Conservation (phyloP, 2,329 filamentous ascomycete species). For the Ophiocordyceps camponoti-leonardi region DNA sequence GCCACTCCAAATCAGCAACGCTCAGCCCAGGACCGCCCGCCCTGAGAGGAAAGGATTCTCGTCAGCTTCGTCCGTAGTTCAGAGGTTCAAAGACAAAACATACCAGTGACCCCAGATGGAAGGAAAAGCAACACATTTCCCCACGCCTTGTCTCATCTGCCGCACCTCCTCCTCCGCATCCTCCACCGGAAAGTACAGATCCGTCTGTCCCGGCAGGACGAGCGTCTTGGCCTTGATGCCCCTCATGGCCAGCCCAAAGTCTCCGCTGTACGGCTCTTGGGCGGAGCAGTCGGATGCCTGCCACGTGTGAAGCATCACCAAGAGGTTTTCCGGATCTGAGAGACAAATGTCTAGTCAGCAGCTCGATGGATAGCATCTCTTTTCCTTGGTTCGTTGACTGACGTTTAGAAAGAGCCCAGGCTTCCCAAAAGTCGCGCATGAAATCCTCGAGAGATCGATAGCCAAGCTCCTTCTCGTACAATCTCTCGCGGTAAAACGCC, state of each 20-base stretch:
- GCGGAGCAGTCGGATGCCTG: slow-evolving; percentile 54
- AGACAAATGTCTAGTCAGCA: too few species aligned
- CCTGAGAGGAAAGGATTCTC: not conserved
- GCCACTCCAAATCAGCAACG: not conserved
- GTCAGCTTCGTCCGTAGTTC: too few species aligned
- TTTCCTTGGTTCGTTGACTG: too few species aligned
- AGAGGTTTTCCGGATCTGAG: slow-evolving; percentile 52
- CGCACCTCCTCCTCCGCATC: slow-evolving; percentile 61
- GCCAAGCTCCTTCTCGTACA: slow-evolving; percentile 45
- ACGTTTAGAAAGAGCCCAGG: not conserved
- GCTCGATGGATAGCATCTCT: not conserved
- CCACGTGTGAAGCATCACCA: slow-evolving; percentile 66
- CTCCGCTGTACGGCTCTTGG: slow-evolving; percentile 49
- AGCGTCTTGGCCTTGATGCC: slow-evolving; percentile 56
- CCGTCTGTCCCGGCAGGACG: slow-evolving; percentile 54
- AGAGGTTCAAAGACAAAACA: too few species aligned
- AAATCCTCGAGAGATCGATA: slow-evolving; percentile 16
- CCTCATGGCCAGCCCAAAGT: slow-evolving; percentile 48
- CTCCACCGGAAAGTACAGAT: slow-evolving; percentile 69
- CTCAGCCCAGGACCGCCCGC: not conserved
- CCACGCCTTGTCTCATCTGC: slow-evolving; percentile 16
- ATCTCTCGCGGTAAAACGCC: slow-evolving; percentile 54
- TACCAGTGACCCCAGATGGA: slow-evolving; percentile 26
- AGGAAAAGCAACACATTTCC: slow-evolving; percentile 18
- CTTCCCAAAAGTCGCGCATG: not conserved